phyloP scores from a whole-genome alignment of 179 eudicot species.

The Camellia oleifera region DNA sequence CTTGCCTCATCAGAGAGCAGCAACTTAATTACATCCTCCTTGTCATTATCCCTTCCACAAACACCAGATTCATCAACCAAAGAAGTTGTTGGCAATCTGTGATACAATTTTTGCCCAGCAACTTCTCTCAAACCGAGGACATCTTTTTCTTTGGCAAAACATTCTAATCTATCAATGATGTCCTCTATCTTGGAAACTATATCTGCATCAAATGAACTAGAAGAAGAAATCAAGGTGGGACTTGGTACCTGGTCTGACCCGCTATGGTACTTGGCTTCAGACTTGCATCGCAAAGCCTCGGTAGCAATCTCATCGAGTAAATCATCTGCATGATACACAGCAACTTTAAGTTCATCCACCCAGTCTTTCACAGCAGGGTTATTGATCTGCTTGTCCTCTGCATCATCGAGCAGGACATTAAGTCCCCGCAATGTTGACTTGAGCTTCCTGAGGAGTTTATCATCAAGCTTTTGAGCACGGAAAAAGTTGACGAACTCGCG shows the following conservation, averaged over 20 bases:
- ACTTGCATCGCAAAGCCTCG: not conserved
- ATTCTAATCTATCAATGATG: not conserved
- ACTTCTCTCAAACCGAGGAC: not conserved
- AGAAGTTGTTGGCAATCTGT: not conserved
- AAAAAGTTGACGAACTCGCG: not conserved
- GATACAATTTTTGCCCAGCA: not conserved
- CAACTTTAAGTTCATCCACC: not conserved
- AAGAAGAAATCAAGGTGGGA: not conserved
- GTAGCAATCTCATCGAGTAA: not conserved
- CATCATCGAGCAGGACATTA: not conserved
- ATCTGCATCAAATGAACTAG: not conserved
- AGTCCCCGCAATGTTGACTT: not conserved
- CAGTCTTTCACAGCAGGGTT: not conserved
- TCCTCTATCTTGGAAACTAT: not conserved
- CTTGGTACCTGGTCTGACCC: not conserved
- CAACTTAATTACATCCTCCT: not conserved
- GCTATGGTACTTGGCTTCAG: not conserved
- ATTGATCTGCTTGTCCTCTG: not conserved
- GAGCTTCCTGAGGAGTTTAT: not conserved
- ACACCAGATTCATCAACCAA: conserved; percentile 16
- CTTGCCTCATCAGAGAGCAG: not conserved
- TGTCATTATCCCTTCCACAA: conserved; percentile 28
- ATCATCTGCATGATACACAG: not conserved
- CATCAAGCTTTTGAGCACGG: not conserved
- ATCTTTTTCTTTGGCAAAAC: not conserved